Evolutionary conservation across 2,329 filamentous ascomycete genomes (phyloP), one percentile per base, ranked within the genome.

Genomic region (Hawksworthiomyces lignivorus): DNA sequence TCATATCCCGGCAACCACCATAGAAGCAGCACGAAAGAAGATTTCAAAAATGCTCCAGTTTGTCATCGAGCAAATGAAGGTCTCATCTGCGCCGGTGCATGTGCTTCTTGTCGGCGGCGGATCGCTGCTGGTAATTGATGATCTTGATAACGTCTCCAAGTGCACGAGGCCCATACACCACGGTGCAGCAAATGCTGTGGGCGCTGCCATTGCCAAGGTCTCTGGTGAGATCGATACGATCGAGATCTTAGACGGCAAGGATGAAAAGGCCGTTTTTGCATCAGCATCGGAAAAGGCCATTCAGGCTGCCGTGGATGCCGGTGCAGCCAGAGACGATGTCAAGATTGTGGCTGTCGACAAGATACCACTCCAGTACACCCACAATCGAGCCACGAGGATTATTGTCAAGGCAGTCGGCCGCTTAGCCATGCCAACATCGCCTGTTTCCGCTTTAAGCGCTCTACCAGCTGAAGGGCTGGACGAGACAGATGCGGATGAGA

Each of bases 51-150:
- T 73, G 60, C 58, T 80, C 3, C 75, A 80, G 43, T 64, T 59
- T 15, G 64, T 71, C 1, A 69, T 80, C 20, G 77, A 81, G 51
- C 72, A 65, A 4, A 79, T 80, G 68, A 82, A 81, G 53, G 76
- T 71, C 0, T 77, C 75, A 0, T 72, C 74, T 0, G 69, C 70
- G n/a, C 69, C 77, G 20, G 46, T 79, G 1, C 70, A 73, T 0
- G 76, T 82, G 1, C 56, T 82, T 1, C 69, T 82, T 1, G 78
- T 83, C 0, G 78, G 79, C 10, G 79, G 78, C 0, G 79, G 79
- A 4, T 73, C 76, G 1, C 62, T 81, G 7, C 66, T 82, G 28
- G 70, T 72, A 0, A 75, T 75, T 0, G 62, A 72, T 21, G 56
- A 67, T 14, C 60, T 81, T 0, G 60, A 62, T 27, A 76, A 76